Percentiles rank a stretch among this genome's conserved stretches.
Conservation (phyloP, 805 yeast genomes). For the Starmerella floricola region DNA sequence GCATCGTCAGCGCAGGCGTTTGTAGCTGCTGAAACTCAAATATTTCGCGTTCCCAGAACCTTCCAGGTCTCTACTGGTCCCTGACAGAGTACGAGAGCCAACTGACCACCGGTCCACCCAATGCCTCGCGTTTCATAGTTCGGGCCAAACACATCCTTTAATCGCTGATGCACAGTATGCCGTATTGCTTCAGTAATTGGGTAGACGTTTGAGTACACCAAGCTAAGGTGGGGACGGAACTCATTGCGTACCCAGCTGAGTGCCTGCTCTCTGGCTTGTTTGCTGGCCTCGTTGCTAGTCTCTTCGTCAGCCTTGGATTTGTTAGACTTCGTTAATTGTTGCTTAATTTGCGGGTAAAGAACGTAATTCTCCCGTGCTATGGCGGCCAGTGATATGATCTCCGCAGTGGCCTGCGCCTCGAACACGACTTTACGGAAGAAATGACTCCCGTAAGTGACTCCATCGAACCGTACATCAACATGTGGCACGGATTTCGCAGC, state of each 20-base stretch:
- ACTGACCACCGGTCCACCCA: conserved; percentile 59
- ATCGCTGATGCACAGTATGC: conserved; percentile 50
- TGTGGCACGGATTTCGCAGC: conserved; percentile 38
- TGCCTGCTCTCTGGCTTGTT: conserved; percentile 36
- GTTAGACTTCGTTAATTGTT: conserved; percentile 1
- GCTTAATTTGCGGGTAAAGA: conserved; percentile 20
- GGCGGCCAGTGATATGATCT: conserved; percentile 40
- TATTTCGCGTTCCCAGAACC: conserved; percentile 36
- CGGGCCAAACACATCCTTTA: conserved; percentile 51
- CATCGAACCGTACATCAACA: conserved; percentile 33
- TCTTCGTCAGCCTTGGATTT: conserved; percentile 16
- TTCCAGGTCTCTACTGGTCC: conserved; percentile 65
- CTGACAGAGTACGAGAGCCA: conserved; percentile 54
- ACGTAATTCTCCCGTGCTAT: conserved; percentile 31
- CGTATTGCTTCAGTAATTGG: conserved; percentile 58
- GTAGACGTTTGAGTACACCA: conserved; percentile 51
- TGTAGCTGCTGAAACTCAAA: no score
- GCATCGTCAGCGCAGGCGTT: no score
- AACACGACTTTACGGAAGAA: conserved; percentile 45
- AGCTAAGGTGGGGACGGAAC: conserved; percentile 61
- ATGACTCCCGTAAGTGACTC: conserved; percentile 38
- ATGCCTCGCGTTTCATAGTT: conserved; percentile 31
- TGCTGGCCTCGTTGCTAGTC: conserved; percentile 18
- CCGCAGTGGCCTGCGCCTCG: conserved; percentile 36
- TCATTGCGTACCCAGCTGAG: conserved; percentile 45